These are phyloP conservation scores for Penicillium digitatum DNA, from an alignment of 2,329 filamentous ascomycete genomes.

Conservation along the genomic window DNA sequence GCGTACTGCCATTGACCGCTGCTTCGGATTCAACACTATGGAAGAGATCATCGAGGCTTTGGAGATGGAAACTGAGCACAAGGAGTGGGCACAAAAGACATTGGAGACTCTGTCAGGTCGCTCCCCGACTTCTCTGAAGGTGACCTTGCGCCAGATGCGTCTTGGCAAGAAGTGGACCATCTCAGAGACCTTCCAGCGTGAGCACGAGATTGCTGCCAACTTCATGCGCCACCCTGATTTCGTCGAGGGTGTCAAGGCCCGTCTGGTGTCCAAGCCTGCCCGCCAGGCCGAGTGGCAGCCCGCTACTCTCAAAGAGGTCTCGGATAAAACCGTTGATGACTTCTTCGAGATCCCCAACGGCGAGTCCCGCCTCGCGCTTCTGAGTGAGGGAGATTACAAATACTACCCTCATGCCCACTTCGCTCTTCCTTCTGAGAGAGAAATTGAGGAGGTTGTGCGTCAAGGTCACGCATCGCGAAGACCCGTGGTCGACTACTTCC, in stretches of 20 bases:
- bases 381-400: slow-evolving; percentile 59
- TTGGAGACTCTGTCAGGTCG: slow-evolving; percentile 69
- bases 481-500: slow-evolving; percentile 61
- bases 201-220: slow-evolving; percentile 75
- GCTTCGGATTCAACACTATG: slow-evolving; percentile 66
- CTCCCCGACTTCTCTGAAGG: slow-evolving; percentile 82
- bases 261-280: slow-evolving; percentile 67
- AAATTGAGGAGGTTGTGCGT: slow-evolving; percentile 46
- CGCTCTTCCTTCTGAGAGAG: slow-evolving; percentile 67
- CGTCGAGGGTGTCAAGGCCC: slow-evolving; percentile 79
- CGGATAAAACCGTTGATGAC: slow-evolving; percentile 53
- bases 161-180: slow-evolving; percentile 74
- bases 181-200: slow-evolving; percentile 74
- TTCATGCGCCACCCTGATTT: slow-evolving; percentile 96
- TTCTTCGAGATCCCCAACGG: slow-evolving; percentile 62
- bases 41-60: slow-evolving; percentile 68
- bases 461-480: slow-evolving; percentile 47
- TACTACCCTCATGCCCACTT: slow-evolving; percentile 69
- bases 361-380: slow-evolving; percentile 54
- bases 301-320: slow-evolving; percentile 64
- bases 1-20: slow-evolving; percentile 78
- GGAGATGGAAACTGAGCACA: slow-evolving; percentile 51
- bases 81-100: slow-evolving; percentile 75
- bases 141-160: slow-evolving; percentile 78
- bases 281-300: slow-evolving; percentile 72